Conservation (phyloP, 83 land plant species). For the Diphasiastrum complanatum region DNA sequence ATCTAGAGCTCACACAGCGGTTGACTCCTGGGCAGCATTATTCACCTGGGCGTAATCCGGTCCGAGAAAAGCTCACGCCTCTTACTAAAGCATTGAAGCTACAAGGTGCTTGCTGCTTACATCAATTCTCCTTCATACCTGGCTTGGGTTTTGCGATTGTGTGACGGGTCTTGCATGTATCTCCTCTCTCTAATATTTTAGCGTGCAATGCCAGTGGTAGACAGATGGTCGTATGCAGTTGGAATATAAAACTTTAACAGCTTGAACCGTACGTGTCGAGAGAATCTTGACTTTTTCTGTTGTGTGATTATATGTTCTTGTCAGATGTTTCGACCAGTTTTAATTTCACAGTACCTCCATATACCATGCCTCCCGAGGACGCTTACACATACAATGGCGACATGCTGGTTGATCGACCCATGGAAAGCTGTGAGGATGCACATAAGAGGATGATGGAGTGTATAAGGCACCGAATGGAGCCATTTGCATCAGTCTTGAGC, state of each 20-base stretch:
- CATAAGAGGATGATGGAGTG: constrained; percentile 6
- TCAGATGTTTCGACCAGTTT: not conserved
- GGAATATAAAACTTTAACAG: not conserved
- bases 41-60: not conserved
- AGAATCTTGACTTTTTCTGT: not conserved
- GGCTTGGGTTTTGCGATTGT: too few species aligned
- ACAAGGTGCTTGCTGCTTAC: too few species aligned
- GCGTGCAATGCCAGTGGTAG: too few species aligned
- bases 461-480: constrained; percentile 7
- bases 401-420: constrained; percentile 6
- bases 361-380: not conserved
- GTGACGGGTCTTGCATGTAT: too few species aligned
- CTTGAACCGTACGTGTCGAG: not conserved
- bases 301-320: not conserved
- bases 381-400: constrained; percentile 7
- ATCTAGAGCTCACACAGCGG: too few species aligned
- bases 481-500: constrained; percentile 4
- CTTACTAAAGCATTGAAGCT: too few species aligned
- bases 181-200: too few species aligned
- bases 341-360: not conserved
- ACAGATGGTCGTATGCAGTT: too few species aligned
- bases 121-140: too few species aligned
- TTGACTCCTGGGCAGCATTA: not conserved
- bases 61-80: not conserved
- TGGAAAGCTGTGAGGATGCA: not conserved